phyloP scores from a whole-genome alignment of 768 basidiomycete genomes.

The Rhodotorula taiwanensis region DNA sequence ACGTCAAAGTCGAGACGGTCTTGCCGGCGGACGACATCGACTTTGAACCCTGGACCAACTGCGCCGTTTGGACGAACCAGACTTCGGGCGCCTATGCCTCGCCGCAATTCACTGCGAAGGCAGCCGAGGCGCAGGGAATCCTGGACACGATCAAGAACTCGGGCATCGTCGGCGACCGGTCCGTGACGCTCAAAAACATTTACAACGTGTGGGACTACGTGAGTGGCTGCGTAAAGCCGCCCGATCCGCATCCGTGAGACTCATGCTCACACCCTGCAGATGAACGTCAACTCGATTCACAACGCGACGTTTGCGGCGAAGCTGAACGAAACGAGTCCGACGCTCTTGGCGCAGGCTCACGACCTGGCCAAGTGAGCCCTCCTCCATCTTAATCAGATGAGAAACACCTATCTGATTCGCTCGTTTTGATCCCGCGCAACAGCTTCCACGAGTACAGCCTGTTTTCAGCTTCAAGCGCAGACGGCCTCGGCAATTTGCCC shows the following conservation, averaged over 20 bases:
- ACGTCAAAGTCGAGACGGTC: constrained; percentile 49
- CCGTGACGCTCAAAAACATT: constrained; percentile 35
- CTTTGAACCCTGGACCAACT: constrained; percentile 30
- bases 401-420: no score
- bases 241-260: no score
- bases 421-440: not conserved
- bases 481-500: constrained; percentile 74
- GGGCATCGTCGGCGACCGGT: constrained; percentile 36
- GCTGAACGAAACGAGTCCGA: constrained; percentile 54
- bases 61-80: constrained; percentile 50
- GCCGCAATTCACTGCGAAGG: constrained; percentile 23
- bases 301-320: constrained; percentile 74
- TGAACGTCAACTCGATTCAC: constrained; percentile 68
- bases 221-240: constrained; percentile 2
- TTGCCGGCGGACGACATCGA: constrained; percentile 18
- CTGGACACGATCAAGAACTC: constrained; percentile 26
- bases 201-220: constrained; percentile 38
- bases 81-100: constrained; percentile 57
- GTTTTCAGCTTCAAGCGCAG: constrained; percentile 56
- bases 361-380: constrained; percentile 55
- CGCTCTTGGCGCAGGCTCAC: constrained; percentile 64
- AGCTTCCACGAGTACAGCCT: constrained; percentile 66
- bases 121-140: constrained; percentile 19
- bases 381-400: no score
- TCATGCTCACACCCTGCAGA: constrained; percentile 68